A percentile compares a stretch with the other conserved stretches of the same genome.
These are phyloP conservation scores for Monosiga brevicollis DNA, from an alignment of 78 protist genomes.

Conservation along the genomic window DNA sequence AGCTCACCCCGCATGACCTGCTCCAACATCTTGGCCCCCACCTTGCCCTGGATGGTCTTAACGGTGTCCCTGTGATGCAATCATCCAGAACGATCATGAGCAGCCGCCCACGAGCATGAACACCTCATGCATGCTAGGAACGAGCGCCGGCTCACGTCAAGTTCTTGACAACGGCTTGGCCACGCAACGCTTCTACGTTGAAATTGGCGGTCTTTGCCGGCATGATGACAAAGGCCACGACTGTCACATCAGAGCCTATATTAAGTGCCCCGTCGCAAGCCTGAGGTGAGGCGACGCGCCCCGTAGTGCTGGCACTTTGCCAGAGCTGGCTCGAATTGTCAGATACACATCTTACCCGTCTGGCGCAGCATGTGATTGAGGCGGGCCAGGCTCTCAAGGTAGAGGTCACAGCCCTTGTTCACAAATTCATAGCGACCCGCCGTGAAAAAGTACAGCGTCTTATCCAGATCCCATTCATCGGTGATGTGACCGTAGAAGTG, in stretches of 20 bases:
- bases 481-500: slow-evolving; percentile 62
- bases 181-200: slow-evolving; percentile 64
- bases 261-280: no score
- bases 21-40: slow-evolving; percentile 50
- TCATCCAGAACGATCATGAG: background rate
- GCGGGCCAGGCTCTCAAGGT: slow-evolving; percentile 51
- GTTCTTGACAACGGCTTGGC: slow-evolving; percentile 39
- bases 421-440: slow-evolving; percentile 71
- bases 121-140: no score
- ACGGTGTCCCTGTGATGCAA: slow-evolving; percentile 11
- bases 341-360: background rate
- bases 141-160: background rate
- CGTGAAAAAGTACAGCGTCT: slow-evolving; percentile 69
- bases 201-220: slow-evolving; percentile 48
- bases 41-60: slow-evolving; percentile 19
- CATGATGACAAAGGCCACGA: slow-evolving; percentile 63
- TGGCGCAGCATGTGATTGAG: slow-evolving; percentile 46
- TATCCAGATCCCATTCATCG: slow-evolving; percentile 60
- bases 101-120: no score
- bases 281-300: no score
- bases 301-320: no score
- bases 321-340: background rate
- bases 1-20: slow-evolving; percentile 2
- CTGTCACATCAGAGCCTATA: slow-evolving; percentile 43
- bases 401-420: slow-evolving; percentile 72